Percentiles rank a stretch among this genome's conserved stretches.
phyloP scores from a whole-genome alignment of 345 rosid species.

The Isatis tinctoria region DNA sequence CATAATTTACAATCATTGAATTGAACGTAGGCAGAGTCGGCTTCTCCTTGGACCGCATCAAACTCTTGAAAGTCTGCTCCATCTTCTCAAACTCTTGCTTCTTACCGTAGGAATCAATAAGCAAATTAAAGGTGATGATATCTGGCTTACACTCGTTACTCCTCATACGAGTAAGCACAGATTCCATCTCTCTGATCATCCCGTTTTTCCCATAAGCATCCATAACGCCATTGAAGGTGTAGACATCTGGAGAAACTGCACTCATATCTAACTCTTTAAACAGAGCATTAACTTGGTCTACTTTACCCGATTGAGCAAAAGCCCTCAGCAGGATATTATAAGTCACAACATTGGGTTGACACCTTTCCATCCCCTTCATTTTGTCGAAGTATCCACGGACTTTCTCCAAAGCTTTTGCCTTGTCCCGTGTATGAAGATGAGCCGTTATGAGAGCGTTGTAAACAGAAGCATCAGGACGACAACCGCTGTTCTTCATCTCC shows the following conservation, averaged over 20 bases:
- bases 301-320: constrained; percentile 73
- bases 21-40: constrained; percentile 83
- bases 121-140: constrained; percentile 67
- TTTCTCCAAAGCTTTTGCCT: constrained; percentile 76
- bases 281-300: constrained; percentile 63
- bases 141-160: constrained; percentile 72
- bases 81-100: constrained; percentile 87
- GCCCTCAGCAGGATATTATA: constrained; percentile 89
- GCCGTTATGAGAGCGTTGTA: constrained; percentile 86
- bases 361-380: constrained; percentile 76
- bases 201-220: constrained; percentile 93
- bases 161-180: constrained; percentile 74
- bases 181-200: constrained; percentile 92
- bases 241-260: constrained; percentile 61
- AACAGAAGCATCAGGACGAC: constrained; percentile 88
- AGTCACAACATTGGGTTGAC: constrained; percentile 83
- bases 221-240: constrained; percentile 87
- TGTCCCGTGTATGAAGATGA: constrained; percentile 80
- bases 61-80: constrained; percentile 87
- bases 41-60: constrained; percentile 70
- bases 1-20: constrained; percentile 83
- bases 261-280: constrained; percentile 71
- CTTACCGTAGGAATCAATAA: constrained; percentile 84
- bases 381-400: constrained; percentile 70
- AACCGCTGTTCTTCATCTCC: constrained; percentile 94